Conservation (phyloP, 2,329 filamentous ascomycete genomes). For the Hymenoscyphus scutula region DNA sequence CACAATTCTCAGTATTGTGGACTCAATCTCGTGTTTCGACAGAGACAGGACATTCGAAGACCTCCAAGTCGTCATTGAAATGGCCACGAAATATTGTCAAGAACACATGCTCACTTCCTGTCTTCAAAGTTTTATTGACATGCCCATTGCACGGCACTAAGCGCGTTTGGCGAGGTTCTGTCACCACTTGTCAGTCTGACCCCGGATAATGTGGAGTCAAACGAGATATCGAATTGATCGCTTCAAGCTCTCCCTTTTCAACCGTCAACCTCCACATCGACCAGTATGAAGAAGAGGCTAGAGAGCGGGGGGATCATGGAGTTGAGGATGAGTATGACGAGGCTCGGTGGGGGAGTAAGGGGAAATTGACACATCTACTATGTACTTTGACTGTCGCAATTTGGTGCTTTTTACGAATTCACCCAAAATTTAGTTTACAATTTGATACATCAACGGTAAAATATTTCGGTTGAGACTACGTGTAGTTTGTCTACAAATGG, state of each 20-base stretch:
- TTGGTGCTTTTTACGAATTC: too few relatives aligned
- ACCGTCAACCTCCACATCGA: background rate
- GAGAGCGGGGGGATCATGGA: too few relatives aligned
- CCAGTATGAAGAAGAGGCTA: background rate
- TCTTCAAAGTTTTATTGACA: background rate
- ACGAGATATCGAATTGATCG: background rate
- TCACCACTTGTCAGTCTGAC: background rate
- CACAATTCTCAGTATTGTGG: background rate
- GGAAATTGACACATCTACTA: too few relatives aligned
- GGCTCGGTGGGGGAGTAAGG: background rate
- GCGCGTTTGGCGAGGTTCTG: background rate
- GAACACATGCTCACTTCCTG: background rate
- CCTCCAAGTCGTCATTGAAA: background rate
- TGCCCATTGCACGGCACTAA: background rate
- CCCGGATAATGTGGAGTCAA: background rate
- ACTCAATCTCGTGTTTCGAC: constrained; percentile 4
- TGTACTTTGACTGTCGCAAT: too few relatives aligned
- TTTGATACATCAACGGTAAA: too few relatives aligned
- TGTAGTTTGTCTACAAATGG: background rate
- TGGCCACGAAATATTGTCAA: background rate
- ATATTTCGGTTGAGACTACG: too few relatives aligned
- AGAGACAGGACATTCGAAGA: constrained; percentile 3
- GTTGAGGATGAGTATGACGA: background rate
- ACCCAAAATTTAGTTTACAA: too few relatives aligned
- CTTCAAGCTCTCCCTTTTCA: background rate